phyloP scores from a whole-genome alignment of 2,329 filamentous ascomycete genomes.

The Colletotrichum siamense region DNA sequence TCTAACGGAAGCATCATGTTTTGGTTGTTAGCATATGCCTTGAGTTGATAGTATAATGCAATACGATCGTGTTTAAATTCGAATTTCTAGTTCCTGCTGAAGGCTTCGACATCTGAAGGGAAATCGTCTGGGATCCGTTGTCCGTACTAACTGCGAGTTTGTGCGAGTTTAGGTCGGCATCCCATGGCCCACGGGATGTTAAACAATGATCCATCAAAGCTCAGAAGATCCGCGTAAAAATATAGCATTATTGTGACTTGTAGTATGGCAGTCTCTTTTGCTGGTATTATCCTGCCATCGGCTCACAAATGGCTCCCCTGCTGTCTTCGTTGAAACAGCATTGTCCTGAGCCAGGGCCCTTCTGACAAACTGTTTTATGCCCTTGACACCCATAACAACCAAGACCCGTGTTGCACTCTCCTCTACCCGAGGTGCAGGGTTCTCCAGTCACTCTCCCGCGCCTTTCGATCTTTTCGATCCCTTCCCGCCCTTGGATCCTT shows the following conservation, averaged over 20 bases:
- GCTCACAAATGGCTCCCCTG: not conserved
- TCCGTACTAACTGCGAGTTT: too few relatives aligned
- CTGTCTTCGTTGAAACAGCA: not conserved
- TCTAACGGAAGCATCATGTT: not conserved
- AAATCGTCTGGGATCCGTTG: not conserved
- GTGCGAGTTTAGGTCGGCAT: too few relatives aligned
- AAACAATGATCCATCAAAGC: not conserved
- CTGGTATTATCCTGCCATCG: not conserved
- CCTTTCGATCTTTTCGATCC: not conserved
- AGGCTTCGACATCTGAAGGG: not conserved
- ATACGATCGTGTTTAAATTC: not conserved
- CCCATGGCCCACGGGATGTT: too few relatives aligned
- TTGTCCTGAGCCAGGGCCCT: not conserved
- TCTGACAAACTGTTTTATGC: not conserved
- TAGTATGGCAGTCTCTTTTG: not conserved
- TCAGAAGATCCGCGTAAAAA: rapidly evolving
- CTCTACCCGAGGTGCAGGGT: not conserved
- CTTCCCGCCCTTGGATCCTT: not conserved
- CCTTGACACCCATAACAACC: slow-evolving; percentile 1
- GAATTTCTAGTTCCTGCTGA: not conserved
- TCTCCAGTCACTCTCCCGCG: not conserved
- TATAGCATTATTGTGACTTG: not conserved
- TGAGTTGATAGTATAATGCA: not conserved
- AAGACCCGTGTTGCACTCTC: not conserved
- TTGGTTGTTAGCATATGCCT: not conserved